These are phyloP conservation scores for Mrakia frigida DNA, from an alignment of 768 basidiomycete genomes.

Conservation along the genomic window DNA sequence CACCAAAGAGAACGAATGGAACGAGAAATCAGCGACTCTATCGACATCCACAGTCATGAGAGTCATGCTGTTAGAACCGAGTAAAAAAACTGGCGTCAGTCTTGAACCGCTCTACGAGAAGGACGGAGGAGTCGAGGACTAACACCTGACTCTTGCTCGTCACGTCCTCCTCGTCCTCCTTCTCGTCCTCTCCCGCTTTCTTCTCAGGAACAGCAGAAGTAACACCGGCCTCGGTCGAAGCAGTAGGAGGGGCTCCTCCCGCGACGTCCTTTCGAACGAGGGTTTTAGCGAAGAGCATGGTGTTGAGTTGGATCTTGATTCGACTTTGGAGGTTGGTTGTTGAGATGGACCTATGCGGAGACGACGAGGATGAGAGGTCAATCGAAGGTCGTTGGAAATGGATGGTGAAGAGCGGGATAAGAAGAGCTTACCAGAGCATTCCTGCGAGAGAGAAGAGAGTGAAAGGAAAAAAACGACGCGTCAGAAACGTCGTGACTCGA, in stretches of 20 bases:
- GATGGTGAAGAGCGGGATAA: neutral
- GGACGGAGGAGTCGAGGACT: neutral
- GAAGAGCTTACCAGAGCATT: too few relatives aligned
- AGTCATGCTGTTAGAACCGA: neutral
- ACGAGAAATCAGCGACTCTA: constrained; percentile 72
- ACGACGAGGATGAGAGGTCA: too few relatives aligned
- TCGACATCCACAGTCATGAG: constrained; percentile 94
- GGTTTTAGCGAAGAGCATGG: constrained; percentile 78
- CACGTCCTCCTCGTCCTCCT: constrained; percentile 51
- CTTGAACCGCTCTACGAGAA: neutral
- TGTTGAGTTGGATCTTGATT: constrained; percentile 70
- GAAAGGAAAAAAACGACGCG: too few relatives aligned
- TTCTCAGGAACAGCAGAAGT: constrained; percentile 43
- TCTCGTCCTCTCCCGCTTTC: constrained; percentile 49
- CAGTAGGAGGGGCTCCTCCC: constrained; percentile 41
- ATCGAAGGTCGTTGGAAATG: neutral
- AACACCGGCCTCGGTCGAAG: constrained; percentile 23
- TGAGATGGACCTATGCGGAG: constrained; percentile 58
- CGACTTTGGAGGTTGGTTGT: constrained; percentile 66
- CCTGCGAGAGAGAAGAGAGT: too few relatives aligned
- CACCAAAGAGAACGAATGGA: constrained; percentile 27
- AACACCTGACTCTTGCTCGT: constrained; percentile 61
- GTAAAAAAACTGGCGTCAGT: too few relatives aligned
- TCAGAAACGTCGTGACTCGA: too few relatives aligned
- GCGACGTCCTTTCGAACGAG: constrained; percentile 78